Conservation (phyloP, 768 basidiomycete genomes). For the Saitozyma sp. region DNA sequence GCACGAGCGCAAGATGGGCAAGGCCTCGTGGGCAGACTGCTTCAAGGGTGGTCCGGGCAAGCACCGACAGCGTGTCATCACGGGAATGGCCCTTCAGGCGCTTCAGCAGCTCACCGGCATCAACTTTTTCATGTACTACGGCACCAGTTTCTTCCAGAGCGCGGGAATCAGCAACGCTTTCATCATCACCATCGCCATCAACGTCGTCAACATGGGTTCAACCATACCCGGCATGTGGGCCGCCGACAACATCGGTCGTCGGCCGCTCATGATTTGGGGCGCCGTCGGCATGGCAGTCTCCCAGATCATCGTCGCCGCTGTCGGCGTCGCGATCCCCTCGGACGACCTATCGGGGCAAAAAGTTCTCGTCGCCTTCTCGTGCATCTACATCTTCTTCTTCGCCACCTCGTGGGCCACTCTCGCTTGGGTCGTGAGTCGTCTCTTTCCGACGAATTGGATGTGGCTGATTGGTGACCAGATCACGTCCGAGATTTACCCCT, state of each 20-base stretch:
- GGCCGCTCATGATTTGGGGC: constrained; percentile 17
- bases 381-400: constrained; percentile 11
- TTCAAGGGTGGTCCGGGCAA: constrained; percentile 14
- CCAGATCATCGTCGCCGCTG: constrained; percentile 4
- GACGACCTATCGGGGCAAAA: constrained; percentile 6
- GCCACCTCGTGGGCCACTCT: constrained; percentile 58
- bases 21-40: constrained; percentile 1
- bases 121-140: constrained; percentile 65
- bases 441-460: no score
- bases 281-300: constrained; percentile 6
- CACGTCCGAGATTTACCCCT: constrained; percentile 58
- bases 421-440: constrained; percentile 57
- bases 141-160: constrained; percentile 20
- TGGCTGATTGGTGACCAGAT: neutral
- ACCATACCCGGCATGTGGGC: constrained; percentile 4
- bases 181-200: constrained; percentile 11
- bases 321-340: neutral
- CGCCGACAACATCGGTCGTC: constrained; percentile 20
- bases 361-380: constrained; percentile 48
- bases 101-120: constrained; percentile 79
- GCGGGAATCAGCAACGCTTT: constrained; percentile 21
- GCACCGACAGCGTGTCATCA: constrained; percentile 46
- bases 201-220: constrained; percentile 6
- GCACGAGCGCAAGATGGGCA: neutral
- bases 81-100: constrained; percentile 54